Evolutionary conservation across 1,139 yeast species (phyloP), one percentile per base, ranked within the genome.

Genomic region (Zygosaccharomyces sapae): DNA sequence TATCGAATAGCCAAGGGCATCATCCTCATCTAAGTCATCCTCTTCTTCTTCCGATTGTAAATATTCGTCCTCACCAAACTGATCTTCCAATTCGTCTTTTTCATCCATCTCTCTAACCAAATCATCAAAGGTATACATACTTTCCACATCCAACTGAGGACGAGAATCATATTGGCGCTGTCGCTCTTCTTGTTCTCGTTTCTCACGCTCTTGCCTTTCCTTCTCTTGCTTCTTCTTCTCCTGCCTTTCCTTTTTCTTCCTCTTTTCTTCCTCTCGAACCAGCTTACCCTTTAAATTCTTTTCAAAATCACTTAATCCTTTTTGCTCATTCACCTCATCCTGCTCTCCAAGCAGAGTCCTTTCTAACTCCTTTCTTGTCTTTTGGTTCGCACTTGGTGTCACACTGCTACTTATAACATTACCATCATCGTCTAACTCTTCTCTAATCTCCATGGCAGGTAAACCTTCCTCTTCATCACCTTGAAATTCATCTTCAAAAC

Each of bases 381-480:
- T 24, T 25, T 36, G 47, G n/a, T 41, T 50, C 20, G 48, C 55
- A 12, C 68, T 63, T 1, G 73, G 72, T 13, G 63, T 62, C 2
- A 74, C 63, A 20, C 70, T 68, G 8, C 74, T 70, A 12, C 55
- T 63, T 0, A 83, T 61, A 1, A 88, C 73, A 53, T 84, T 80
- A 0, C 81, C 96, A 9, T 85, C 81, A 0, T 86, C 95, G 63
- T 89, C 96, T 37, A 90, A 67, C 47, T 85, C 89, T 61, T 90
- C 97, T 44, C 83, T 75, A 19, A 89, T 89, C 49, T 89, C 97
- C 82, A 89, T 81, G 13, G 81, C 66, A 0, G 87, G 88, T 3
- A 81, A 62, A 0, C 74, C 79, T 25, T 65, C 67, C 4, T 56
- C 59, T 8, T 51, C 58, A n/a, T 49, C 52, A 12, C 45, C 44